Evolutionary conservation across 2,329 filamentous ascomycete species (phyloP).

Genomic region (Colletotrichum graminicola): DNA sequence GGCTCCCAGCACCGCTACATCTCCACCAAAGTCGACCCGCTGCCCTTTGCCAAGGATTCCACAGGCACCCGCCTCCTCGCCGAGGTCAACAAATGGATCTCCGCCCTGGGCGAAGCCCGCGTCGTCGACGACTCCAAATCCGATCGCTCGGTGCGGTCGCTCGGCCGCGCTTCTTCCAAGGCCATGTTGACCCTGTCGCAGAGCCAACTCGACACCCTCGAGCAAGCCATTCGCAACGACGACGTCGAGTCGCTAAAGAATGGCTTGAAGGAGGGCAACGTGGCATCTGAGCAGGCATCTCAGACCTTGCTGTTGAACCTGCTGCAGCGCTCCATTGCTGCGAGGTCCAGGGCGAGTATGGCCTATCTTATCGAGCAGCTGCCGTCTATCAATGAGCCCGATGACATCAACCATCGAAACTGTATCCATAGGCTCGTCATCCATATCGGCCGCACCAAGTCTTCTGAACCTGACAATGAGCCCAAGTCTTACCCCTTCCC

Average conservation of each 20-base stretch:
- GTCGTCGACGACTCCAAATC: constrained; percentile 81
- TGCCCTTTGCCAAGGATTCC: constrained; percentile 84
- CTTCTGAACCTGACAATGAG: constrained; percentile 59
- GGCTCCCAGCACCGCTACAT: constrained; percentile 88
- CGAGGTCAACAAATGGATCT: constrained; percentile 92
- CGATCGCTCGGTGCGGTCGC: constrained; percentile 78
- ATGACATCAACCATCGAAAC: constrained; percentile 95
- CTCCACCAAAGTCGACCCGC: constrained; percentile 89
- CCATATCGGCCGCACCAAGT: constrained; percentile 84
- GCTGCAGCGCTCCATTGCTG: constrained; percentile 81
- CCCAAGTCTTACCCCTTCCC: constrained; percentile 64
- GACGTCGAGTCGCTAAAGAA: constrained; percentile 68
- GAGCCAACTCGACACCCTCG: constrained; percentile 76
- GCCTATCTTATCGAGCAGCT: constrained; percentile 77
- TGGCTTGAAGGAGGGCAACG: constrained; percentile 67
- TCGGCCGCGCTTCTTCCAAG: constrained; percentile 82
- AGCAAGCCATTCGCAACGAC: constrained; percentile 78
- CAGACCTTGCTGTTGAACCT: constrained; percentile 83
- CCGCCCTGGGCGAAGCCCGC: constrained; percentile 82
- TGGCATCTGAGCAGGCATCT: constrained; percentile 65
- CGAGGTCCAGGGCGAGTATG: constrained; percentile 77
- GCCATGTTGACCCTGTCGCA: constrained; percentile 79
- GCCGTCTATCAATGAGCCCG: constrained; percentile 81
- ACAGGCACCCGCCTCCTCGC: constrained; percentile 62
- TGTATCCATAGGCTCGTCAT: constrained; percentile 94